Conservation (phyloP, 805 yeast species). For the Torulaspora franciscae region DNA sequence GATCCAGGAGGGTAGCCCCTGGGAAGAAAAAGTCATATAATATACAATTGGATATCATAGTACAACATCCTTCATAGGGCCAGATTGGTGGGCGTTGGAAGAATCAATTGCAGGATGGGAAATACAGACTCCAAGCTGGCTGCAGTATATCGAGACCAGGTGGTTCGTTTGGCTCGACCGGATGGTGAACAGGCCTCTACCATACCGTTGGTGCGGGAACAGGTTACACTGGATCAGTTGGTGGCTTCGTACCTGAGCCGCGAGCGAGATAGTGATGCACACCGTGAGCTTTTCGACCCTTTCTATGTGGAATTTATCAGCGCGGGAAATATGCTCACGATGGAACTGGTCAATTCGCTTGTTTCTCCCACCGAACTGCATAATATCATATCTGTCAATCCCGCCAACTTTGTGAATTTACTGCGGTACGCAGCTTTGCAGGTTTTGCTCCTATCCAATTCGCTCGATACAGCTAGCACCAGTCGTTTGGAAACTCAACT, state of each 20-base stretch:
- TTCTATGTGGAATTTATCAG: slow-evolving; percentile 22
- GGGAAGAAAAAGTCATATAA: neutral
- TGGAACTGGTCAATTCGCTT: slow-evolving; percentile 37
- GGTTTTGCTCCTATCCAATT: slow-evolving; percentile 28
- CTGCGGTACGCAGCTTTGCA: slow-evolving; percentile 40
- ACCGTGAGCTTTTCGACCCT: slow-evolving; percentile 40
- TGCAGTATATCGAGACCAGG: slow-evolving; percentile 51
- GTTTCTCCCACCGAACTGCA: slow-evolving; percentile 56
- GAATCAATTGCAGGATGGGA: slow-evolving; percentile 48
- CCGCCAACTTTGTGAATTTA: slow-evolving; percentile 52
- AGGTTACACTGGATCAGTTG: slow-evolving; percentile 29
- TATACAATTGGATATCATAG: neutral
- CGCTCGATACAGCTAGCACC: slow-evolving; percentile 7
- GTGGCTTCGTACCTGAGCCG: slow-evolving; percentile 26
- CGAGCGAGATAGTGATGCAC: neutral
- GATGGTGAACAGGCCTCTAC: slow-evolving; percentile 23
- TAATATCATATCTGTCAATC: slow-evolving; percentile 53
- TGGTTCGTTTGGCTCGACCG: slow-evolving; percentile 19
- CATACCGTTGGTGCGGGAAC: slow-evolving; percentile 12
- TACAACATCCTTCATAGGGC: neutral
- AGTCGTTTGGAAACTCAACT: slow-evolving; percentile 13
- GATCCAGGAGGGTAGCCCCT: slow-evolving; percentile 1
- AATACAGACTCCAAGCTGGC: slow-evolving; percentile 61
- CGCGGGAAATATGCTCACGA: slow-evolving; percentile 15
- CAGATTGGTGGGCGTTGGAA: too few species aligned